Percentiles rank a stretch among this genome's conserved stretches.
Evolutionary conservation across 1,284 basidiomycete genomes (phyloP).

Genomic region (Sanghuangporus sanghuang): DNA sequence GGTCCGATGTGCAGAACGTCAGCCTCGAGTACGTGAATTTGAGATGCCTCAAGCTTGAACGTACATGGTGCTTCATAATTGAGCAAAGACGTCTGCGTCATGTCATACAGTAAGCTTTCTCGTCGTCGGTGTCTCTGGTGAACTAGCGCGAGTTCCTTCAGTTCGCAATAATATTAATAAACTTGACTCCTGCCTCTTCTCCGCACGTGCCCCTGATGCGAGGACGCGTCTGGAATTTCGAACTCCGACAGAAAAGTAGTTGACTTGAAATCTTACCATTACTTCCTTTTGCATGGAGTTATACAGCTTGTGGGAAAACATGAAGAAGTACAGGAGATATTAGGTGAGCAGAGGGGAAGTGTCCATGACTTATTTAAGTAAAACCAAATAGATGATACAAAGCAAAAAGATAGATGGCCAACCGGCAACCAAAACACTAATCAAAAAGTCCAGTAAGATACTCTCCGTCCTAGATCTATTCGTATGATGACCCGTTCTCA

Average conservation of each 20-base stretch:
- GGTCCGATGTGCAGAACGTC: neutral
- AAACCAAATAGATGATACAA: neutral
- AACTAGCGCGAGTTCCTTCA: neutral
- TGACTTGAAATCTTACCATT: too few species aligned
- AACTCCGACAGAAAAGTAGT: neutral
- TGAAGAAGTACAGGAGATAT: neutral
- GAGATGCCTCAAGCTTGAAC: conserved; percentile 4
- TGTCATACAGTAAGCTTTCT: neutral
- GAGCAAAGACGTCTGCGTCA: conserved; percentile 23
- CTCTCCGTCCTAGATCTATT: neutral
- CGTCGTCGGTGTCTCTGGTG: neutral
- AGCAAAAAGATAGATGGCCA: neutral
- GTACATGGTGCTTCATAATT: conserved; percentile 26
- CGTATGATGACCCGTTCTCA: neutral
- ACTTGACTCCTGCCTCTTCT: too few species aligned
- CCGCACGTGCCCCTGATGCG: neutral
- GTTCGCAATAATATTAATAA: too few species aligned
- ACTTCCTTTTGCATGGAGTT: neutral
- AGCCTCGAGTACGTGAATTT: neutral
- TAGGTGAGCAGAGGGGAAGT: neutral
- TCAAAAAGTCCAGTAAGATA: neutral
- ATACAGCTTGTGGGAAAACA: neutral
- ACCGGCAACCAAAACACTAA: neutral
- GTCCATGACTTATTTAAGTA: neutral
- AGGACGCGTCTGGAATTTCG: neutral